Evolutionary conservation across 164 flowering plant genomes (phyloP), one percentile per base, ranked within the genome.

Genomic region (Akebia trifoliata): DNA sequence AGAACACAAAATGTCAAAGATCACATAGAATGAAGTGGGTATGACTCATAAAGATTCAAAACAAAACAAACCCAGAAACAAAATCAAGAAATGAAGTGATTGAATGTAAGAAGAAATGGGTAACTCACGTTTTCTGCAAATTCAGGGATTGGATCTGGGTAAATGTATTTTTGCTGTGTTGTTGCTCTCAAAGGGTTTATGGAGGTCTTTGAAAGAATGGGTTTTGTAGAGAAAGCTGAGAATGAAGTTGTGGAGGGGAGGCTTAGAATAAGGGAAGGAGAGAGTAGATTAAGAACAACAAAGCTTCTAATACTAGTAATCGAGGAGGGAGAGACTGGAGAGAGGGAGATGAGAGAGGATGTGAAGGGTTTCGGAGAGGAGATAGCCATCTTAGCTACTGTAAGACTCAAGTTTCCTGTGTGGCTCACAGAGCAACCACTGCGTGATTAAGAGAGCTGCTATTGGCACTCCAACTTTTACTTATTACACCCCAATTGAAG

Each of bases 91-190:
- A 35, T 20, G 53, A 9, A 32, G 20, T 40, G 6, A 17, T 40
- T 9, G 30, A 65, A 32, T 5, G 6, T 4, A 22, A 53, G 50
- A 37, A 62, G 50, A 45, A 52, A 20, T 10, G 39, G 50, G 30
- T 17, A 43, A 39, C 74, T 66, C 34, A 74, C 80, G 18, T 73
- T 61, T 58, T 69, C 59, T 11, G 87, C 79, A 20, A 82, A 79
- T 62, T 79, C 78, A 1, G 87, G 84, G 46, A 75, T 76, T 9
- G 83, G 83, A 52, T 75, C 78, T 4, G 86, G 83, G 56, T 79
- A 77, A 17, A 54, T 61, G 67, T 68, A 76, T 46, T 66, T 65
- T 43, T 53, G 63, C 39, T 52, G 55, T 44, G 61, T 28, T 54
- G 57, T 9, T 7, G 68, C 57, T 12, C 61, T 54, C 8, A 49